Evolutionary conservation across 208 protist genomes (phyloP).

Genomic region (Acanthamoeba castellanii): DNA sequence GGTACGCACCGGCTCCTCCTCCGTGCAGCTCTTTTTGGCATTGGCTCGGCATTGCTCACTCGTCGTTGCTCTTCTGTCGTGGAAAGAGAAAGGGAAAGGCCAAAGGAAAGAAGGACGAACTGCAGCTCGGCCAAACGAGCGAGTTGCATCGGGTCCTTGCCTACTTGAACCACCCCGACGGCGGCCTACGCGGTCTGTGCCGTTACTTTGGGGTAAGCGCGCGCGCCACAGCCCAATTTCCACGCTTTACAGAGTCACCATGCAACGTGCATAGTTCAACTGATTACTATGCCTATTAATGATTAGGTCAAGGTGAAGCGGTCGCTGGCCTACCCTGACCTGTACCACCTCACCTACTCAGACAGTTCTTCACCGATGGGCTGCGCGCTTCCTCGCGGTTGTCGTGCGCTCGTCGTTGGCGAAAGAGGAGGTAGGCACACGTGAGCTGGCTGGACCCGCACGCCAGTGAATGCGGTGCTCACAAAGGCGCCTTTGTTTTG

Average conservation of each 20-base stretch:
- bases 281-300: too few relatives aligned
- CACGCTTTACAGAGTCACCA: too few relatives aligned
- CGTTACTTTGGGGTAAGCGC: neutral
- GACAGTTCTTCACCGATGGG: neutral
- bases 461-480: neutral
- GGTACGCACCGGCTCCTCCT: neutral
- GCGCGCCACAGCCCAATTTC: too few relatives aligned
- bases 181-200: neutral
- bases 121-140: neutral
- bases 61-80: neutral
- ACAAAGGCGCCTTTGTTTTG: neutral
- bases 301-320: neutral
- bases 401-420: neutral
- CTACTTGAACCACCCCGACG: neutral
- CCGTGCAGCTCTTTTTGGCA: too few relatives aligned
- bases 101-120: neutral
- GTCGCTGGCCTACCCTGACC: neutral
- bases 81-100: neutral
- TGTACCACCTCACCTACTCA: constrained; percentile 20
- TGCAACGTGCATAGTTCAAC: too few relatives aligned
- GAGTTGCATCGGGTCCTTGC: neutral
- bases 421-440: neutral
- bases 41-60: neutral
- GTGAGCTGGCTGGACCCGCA: neutral
- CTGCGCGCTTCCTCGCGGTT: neutral